Conservation (phyloP, 176 grass and related monocot genomes). For the Eleusine indica region DNA sequence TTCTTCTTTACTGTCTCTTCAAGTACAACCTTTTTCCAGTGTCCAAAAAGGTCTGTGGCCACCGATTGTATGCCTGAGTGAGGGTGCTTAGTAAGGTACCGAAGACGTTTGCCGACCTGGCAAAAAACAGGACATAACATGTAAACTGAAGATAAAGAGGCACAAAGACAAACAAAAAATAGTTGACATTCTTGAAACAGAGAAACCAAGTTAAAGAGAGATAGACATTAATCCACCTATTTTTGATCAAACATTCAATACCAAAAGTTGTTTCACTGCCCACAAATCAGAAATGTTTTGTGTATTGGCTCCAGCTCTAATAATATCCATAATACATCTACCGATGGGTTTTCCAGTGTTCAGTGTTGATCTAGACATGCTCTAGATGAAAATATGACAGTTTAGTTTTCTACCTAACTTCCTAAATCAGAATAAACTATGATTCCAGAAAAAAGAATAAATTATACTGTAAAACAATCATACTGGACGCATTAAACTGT, state of each 20-base stretch:
- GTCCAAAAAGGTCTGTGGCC: slow-evolving; percentile 65
- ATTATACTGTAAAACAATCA: no score
- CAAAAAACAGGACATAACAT: slow-evolving; percentile 29
- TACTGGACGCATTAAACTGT: background rate
- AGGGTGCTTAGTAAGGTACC: slow-evolving; percentile 81
- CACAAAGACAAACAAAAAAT: background rate
- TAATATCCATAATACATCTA: slow-evolving; percentile 12
- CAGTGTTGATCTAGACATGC: background rate
- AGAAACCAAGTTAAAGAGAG: background rate
- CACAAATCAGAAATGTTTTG: background rate
- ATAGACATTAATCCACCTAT: background rate
- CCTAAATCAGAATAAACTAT: background rate
- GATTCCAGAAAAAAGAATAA: no score
- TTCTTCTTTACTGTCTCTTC: slow-evolving; percentile 79
- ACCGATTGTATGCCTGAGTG: slow-evolving; percentile 60
- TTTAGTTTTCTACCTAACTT: background rate
- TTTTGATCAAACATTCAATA: background rate
- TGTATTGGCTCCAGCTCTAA: background rate
- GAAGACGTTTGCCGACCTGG: slow-evolving; percentile 80
- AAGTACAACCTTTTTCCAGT: slow-evolving; percentile 88
- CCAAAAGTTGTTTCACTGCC: background rate
- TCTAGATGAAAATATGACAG: background rate
- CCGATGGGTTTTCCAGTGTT: background rate
- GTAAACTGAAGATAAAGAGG: background rate
- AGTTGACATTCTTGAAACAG: background rate